A percentile compares a stretch with the other conserved stretches of the same genome.
Evolutionary conservation across 2,329 filamentous ascomycete genomes (phyloP).

Genomic region (Colletotrichum eleusines): DNA sequence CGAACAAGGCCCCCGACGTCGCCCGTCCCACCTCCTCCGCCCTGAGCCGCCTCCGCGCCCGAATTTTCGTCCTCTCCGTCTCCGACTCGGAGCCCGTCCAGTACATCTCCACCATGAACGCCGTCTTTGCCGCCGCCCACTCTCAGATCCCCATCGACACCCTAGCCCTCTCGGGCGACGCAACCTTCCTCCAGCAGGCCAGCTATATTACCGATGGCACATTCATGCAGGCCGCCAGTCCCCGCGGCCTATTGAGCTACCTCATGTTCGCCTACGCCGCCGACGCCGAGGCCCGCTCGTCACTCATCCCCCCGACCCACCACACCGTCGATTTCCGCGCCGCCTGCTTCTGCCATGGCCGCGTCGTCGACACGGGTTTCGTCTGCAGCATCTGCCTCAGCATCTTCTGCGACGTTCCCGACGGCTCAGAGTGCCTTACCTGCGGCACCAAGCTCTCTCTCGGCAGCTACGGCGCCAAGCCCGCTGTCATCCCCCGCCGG

Average conservation of each 20-base stretch:
- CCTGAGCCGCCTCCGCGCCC: slow-evolving; percentile 72
- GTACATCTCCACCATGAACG: slow-evolving; percentile 99
- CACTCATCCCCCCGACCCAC: slow-evolving; percentile 82
- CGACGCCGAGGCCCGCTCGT: slow-evolving; percentile 64
- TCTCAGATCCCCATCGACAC: slow-evolving; percentile 92
- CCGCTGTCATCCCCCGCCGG: slow-evolving; percentile 77
- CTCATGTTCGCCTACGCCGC: slow-evolving; percentile 95
- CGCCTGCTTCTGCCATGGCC: slow-evolving; percentile 97
- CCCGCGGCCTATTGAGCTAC: slow-evolving; percentile 85
- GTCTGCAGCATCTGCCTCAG: slow-evolving; percentile 97
- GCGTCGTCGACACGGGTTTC: slow-evolving; percentile 90
- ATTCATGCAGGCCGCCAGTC: slow-evolving; percentile 65
- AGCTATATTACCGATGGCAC: slow-evolving; percentile 71
- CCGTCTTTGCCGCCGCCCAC: slow-evolving; percentile 94
- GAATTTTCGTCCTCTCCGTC: slow-evolving; percentile 91
- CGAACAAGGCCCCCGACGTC: slow-evolving; percentile 59
- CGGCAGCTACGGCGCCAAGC: slow-evolving; percentile 80
- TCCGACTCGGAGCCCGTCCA: slow-evolving; percentile 87
- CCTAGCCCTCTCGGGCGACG: slow-evolving; percentile 84
- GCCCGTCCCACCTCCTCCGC: slow-evolving; percentile 51
- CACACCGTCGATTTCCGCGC: slow-evolving; percentile 95
- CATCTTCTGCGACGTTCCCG: slow-evolving; percentile 82
- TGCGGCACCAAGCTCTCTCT: slow-evolving; percentile 84
- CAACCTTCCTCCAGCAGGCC: slow-evolving; percentile 95
- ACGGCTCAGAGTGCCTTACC: slow-evolving; percentile 79